Evolutionary conservation across 208 protist species (phyloP).

Genomic region (Herpetomonas tarakana): DNA sequence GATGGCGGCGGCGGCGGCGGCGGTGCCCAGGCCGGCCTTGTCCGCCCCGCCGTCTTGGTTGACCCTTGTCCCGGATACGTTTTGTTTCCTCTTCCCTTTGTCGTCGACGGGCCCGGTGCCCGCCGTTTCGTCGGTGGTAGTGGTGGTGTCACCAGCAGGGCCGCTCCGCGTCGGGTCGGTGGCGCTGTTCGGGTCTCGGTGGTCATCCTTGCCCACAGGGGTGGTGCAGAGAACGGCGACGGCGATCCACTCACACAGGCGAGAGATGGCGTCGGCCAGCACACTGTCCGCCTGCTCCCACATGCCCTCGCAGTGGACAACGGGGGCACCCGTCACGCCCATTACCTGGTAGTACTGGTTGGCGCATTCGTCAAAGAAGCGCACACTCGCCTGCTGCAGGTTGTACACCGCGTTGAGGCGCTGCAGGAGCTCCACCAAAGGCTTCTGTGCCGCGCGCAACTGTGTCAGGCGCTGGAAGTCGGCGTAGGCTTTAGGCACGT

Average conservation of each 20-base stretch:
- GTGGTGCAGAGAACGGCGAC: conserved; percentile 1
- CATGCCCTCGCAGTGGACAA: conserved; percentile 4
- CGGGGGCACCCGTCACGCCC: conserved; percentile 31
- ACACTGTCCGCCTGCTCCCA: neutral
- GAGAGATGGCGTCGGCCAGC: conserved; percentile 6
- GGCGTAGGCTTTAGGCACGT: neutral
- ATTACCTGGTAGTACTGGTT: conserved; percentile 20
- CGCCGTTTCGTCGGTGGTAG: neutral
- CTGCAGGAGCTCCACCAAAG: conserved; percentile 10
- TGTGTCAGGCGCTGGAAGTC: neutral
- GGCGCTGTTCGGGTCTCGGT: neutral
- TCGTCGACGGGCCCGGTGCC: neutral
- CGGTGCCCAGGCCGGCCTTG: neutral
- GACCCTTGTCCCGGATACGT: no score
- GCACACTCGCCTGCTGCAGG: conserved; percentile 11
- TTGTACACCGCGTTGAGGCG: conserved; percentile 16
- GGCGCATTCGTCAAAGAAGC: neutral
- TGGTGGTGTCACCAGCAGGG: no score
- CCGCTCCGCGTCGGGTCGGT: no score
- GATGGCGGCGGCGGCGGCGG: neutral
- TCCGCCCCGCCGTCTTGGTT: no score
- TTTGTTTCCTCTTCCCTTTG: neutral
- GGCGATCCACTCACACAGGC: conserved; percentile 5
- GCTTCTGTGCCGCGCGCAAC: neutral
- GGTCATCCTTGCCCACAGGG: neutral